These are phyloP conservation scores for Immersiporthe knoxdaviesiana DNA, from an alignment of 2,329 filamentous ascomycete genomes.

Conservation along the genomic window DNA sequence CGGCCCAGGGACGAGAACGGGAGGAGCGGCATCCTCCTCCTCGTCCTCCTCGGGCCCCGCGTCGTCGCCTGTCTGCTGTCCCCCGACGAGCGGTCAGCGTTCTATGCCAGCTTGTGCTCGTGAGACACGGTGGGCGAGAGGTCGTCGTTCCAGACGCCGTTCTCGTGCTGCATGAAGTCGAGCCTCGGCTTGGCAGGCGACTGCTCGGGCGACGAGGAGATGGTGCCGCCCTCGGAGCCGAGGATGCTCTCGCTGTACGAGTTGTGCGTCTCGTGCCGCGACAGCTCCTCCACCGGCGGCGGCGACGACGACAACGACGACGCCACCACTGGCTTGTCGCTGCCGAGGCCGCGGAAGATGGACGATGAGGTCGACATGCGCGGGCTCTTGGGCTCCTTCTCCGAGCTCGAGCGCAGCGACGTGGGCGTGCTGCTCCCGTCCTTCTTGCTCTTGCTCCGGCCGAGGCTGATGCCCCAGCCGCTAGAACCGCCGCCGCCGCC, in stretches of 20 bases:
- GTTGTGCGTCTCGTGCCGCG: conserved; percentile 24
- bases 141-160: conserved; percentile 27
- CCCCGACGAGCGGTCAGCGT: not conserved
- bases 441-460: conserved; percentile 34
- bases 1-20: not conserved
- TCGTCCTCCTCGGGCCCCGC: not conserved
- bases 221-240: conserved; percentile 24
- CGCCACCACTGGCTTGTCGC: conserved; percentile 10
- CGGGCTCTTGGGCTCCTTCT: conserved; percentile 30
- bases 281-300: conserved; percentile 26
- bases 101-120: conserved; percentile 24
- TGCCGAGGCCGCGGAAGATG: conserved; percentile 19
- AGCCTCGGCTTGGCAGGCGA: conserved; percentile 24
- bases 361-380: conserved; percentile 34
- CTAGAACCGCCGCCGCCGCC: conserved; percentile 30
- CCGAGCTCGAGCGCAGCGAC: conserved; percentile 26
- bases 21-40: not conserved
- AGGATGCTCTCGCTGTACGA: conserved; percentile 33
- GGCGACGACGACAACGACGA: not conserved
- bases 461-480: conserved; percentile 43
- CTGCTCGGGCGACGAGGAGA: conserved; percentile 24
- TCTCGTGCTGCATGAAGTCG: conserved; percentile 29
- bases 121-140: conserved; percentile 10
- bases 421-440: conserved; percentile 28
- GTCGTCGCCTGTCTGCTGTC: not conserved